Conservation (phyloP, 495 filamentous ascomycete genomes). For the Durotheca rogersii region DNA sequence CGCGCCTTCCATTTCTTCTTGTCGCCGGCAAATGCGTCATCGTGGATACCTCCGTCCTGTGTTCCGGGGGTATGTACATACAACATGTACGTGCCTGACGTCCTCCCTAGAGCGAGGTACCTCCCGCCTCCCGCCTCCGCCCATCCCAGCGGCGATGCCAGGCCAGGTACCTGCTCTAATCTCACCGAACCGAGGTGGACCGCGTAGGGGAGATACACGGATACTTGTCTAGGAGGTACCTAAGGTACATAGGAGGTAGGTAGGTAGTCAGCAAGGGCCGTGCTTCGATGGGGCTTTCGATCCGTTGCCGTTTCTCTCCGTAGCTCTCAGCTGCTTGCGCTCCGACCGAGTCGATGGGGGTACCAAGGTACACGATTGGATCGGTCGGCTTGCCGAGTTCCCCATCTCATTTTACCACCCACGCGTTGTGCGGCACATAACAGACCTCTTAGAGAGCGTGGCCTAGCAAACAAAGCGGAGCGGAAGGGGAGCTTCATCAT, state of each 20-base stretch:
- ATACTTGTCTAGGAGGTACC: too few species aligned
- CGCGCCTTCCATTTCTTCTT: background rate
- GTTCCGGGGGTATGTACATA: too few species aligned
- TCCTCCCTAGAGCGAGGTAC: too few species aligned
- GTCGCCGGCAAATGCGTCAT: too few species aligned
- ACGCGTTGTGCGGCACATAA: background rate
- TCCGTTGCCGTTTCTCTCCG: constrained; percentile 7
- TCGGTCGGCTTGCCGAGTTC: constrained; percentile 16
- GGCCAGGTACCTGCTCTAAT: too few species aligned
- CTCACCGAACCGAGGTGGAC: too few species aligned
- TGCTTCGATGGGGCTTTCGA: too few species aligned
- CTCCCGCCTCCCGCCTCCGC: too few species aligned
- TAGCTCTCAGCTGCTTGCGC: background rate
- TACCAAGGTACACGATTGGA: constrained; percentile 1
- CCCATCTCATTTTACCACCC: background rate
- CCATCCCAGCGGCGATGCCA: too few species aligned
- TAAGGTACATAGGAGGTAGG: constrained; percentile 7
- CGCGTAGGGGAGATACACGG: too few species aligned
- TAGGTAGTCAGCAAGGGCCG: constrained; percentile 17
- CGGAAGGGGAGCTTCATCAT: background rate
- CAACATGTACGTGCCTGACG: too few species aligned
- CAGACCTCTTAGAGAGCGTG: background rate
- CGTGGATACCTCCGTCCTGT: too few species aligned
- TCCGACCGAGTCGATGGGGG: constrained; percentile 11
- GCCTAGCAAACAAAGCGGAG: background rate